phyloP scores from a whole-genome alignment of 371 early-diverging fungal genomes.

The Mortierella sp. region DNA sequence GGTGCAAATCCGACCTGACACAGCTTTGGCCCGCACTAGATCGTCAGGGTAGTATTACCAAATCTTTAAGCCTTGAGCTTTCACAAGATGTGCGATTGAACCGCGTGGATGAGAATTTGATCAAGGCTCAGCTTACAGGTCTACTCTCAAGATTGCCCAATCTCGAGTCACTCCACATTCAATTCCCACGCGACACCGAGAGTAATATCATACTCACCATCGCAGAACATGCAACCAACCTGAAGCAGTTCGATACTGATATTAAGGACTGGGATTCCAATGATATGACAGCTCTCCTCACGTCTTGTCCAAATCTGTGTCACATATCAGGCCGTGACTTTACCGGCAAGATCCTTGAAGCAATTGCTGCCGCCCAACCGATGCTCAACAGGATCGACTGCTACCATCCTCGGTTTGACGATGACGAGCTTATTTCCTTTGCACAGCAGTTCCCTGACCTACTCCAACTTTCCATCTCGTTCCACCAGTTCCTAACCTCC shows the following conservation, averaged over 20 bases:
- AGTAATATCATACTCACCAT: slow-evolving; percentile 16
- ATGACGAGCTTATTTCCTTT: slow-evolving; percentile 36
- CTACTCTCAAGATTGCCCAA: slow-evolving; percentile 27
- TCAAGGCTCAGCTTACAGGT: slow-evolving; percentile 12
- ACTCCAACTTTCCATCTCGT: slow-evolving; percentile 28
- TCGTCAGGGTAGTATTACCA: slow-evolving; percentile 19
- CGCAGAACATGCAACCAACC: slow-evolving; percentile 3
- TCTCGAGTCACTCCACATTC: slow-evolving; percentile 31
- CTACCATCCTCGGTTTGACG: slow-evolving; percentile 38
- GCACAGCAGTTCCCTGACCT: slow-evolving; percentile 27
- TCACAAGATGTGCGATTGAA: slow-evolving; percentile 8
- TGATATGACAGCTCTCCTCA: slow-evolving; percentile 23
- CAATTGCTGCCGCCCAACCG: slow-evolving; percentile 29
- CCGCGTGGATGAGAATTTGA: slow-evolving; percentile 7
- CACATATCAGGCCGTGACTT: slow-evolving; percentile 34
- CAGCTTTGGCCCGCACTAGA: slow-evolving; percentile 38
- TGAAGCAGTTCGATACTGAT: slow-evolving; percentile 36
- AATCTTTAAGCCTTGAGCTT: slow-evolving; percentile 21
- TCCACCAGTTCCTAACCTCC: slow-evolving; percentile 28
- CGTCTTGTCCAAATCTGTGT: slow-evolving; percentile 17
- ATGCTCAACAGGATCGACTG: slow-evolving; percentile 29
- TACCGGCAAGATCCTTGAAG: slow-evolving; percentile 23
- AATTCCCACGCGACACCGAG: slow-evolving; percentile 21
- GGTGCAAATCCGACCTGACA: slow-evolving; percentile 36
- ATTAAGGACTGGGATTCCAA: slow-evolving; percentile 30